Base-by-base conservation (phyloP, 1,139 yeast species). In the Protomyces inouyei region DNA sequence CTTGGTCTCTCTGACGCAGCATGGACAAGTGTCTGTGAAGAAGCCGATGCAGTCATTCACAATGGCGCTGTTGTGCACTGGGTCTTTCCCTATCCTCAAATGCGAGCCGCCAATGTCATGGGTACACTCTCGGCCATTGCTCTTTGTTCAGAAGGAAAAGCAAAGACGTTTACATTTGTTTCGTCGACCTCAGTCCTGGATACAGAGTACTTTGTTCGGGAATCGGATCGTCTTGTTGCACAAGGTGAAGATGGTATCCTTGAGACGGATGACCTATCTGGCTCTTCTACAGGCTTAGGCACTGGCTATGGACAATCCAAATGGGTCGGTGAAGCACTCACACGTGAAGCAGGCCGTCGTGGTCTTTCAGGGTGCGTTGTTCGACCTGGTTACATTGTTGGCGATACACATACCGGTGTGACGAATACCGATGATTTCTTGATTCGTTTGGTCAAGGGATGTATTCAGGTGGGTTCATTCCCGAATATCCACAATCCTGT, bases 41-140 rank as follows among this genome's bases (percentile, higher is more conserved):
- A 79, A 0, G 79, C 92, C 66, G 98, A 95, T 75, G 86, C 87
- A 3, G 85, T 95, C 61, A 83, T 95, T 68, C 99, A 95, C 76
- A 95, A 95, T 72, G 98, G 98, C 78, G 99, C 98, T 3, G 80
- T 92, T 68, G 99, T 95, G 52, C 98, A 95, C 76, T 95, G 99
- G 99, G 97, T 92, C 2, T 93, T 88, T 74, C 98, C 98, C 53
- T 95, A 95, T 76, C 78, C 87, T 61, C 89, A 88, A 71, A 80
- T 95, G 71, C 84, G 98, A 71, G 97, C 90, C 68, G 95, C 98
- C 48, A 95, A 95, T 73, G 98, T 95, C 45, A 78, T 92, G 68
- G 86, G 96, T 60, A 88, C 98, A 0, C 78, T 92, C 68, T 88
- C 92, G 71, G 91, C 91, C 10, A 79, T 95, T 83, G 86, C 85